Base-by-base conservation (phyloP, 2,329 filamentous ascomycete species). In the Pezicula neosporulosa region DNA sequence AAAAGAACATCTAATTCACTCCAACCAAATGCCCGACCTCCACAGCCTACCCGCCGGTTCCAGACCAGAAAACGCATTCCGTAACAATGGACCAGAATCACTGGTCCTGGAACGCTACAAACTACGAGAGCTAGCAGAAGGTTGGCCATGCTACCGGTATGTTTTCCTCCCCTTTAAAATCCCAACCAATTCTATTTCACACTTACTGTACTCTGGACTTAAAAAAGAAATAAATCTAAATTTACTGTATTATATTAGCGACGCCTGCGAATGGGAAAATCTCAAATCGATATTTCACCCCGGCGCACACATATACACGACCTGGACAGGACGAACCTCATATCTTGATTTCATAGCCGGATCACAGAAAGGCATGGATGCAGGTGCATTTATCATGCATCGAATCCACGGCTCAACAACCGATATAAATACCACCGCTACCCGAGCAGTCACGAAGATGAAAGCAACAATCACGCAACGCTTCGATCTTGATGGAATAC, bases 261-360 rank as follows among this genome's bases (percentile, higher is more conserved):
- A 78, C 56, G 67, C 73, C 7, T 77, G 74, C 54, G 76, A 80
- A 61, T 79, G 76, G 76, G 71, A 77, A 44, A 78, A 78, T 58
- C 68, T 78, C 19, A 62, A 63, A 12, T 77, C 74, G 3, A 77
- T 78, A 43, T 78, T 78, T 61, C 73, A 77, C 54, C 68, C 70
- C 0, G 66, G 68, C 35, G 75, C 76, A 3, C 68, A 71, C 55
- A 71, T 78, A 33, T 77, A 77, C 61, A 78, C 76, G 0, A 76
- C 75, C 10, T 79, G 75, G 76, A 73, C 74, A 0, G 75, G 75
- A 3, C 67, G 70, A 6, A 71, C 71, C 0, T 57, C 64, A 13
- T 68, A 69, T 52, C 55, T 63, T 2, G 68, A 73, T 47, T 74
- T 74, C 61, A 73, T 74, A 43, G 56, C 57, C 4, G 67, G 59